A percentile compares a stretch with the other conserved stretches of the same genome.
phyloP scores from a whole-genome alignment of 805 yeast species.

The Nakazawaea anatomiae region DNA sequence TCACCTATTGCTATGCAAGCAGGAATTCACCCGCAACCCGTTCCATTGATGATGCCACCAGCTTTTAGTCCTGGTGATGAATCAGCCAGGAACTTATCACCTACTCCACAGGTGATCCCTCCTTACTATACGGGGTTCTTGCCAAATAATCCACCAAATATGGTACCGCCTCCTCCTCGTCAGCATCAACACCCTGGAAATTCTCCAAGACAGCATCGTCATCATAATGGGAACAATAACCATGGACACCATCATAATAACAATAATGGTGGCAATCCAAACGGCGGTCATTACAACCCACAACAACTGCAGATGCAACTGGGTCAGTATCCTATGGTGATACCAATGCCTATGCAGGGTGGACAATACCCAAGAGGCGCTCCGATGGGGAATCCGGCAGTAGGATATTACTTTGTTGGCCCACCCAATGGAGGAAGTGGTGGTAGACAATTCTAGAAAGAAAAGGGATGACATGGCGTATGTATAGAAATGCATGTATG shows the following conservation, averaged over 20 bases:
- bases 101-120: constrained; percentile 7
- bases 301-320: constrained; percentile 5
- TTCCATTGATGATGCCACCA: constrained; percentile 9
- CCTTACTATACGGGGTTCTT: constrained; percentile 6
- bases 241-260: not conserved
- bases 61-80: not conserved
- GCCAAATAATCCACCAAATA: not conserved
- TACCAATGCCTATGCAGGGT: constrained; percentile 8
- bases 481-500: not conserved
- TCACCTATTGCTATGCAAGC: constrained; percentile 6
- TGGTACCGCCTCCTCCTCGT: constrained; percentile 4
- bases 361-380: constrained; percentile 3
- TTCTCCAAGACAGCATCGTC: constrained; percentile 6
- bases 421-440: constrained; percentile 4
- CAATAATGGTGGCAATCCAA: not conserved
- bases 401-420: constrained; percentile 4
- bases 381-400: not conserved
- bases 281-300: not conserved
- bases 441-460: constrained; percentile 6
- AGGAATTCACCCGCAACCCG: constrained; percentile 7
- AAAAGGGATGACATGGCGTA: not conserved
- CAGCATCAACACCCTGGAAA: not conserved
- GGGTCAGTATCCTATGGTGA: constrained; percentile 9
- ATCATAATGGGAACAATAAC: not conserved
- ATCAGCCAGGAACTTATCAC: constrained; percentile 1